Evolutionary conservation across 805 yeast species (phyloP), one percentile per base, ranked within the genome.

Genomic region (Novakomyces olei): DNA sequence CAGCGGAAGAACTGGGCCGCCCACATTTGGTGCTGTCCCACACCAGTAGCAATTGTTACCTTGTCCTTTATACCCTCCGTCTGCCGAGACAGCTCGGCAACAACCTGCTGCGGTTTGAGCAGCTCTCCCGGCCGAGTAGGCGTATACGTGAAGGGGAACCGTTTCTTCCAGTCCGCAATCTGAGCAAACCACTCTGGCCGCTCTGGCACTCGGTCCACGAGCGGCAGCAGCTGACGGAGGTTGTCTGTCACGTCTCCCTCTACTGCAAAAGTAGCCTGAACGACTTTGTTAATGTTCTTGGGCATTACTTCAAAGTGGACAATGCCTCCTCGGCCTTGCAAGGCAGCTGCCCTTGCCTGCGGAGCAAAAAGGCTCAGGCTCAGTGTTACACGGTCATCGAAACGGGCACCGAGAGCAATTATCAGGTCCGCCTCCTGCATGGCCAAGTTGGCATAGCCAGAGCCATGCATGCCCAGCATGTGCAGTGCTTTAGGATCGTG

Each of bases 1-100:
- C 95, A 85, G 33, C 81, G 69, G 70, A 77, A 83, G 57, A 81
- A 83, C 61, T 88, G 98, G 19, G 96, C 96, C 25, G 96, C 91
- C 98, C 98, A 85, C 98, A 85, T 85, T 63, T 85, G 98, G 65
- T 85, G 98, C 64, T 88, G 98, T 39, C 98, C 98, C 34, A 88
- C 96, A 65, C 98, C 98, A 24, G 98, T 88, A 34, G 96, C 76
- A 45, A 85, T 74, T 45, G 83, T 69, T 37, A 79, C 81, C 44
- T 77, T 83, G 48, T 69, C 77, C 45, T 54, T 53, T 41, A 61
- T 62, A 35, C 65, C 63, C 34, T 60, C 66, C 20, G 81, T 72
- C 44, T 81, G 72, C 39, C 69, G 65, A 2, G 88, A 69, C 36
- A 88, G 65, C 55, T 78, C 85, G 29, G 63, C 54, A 41, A 88